Percentiles rank a stretch among this genome's conserved stretches.
phyloP scores from a whole-genome alignment of 2,329 filamentous ascomycete genomes.

The Clonostachys chloroleuca region DNA sequence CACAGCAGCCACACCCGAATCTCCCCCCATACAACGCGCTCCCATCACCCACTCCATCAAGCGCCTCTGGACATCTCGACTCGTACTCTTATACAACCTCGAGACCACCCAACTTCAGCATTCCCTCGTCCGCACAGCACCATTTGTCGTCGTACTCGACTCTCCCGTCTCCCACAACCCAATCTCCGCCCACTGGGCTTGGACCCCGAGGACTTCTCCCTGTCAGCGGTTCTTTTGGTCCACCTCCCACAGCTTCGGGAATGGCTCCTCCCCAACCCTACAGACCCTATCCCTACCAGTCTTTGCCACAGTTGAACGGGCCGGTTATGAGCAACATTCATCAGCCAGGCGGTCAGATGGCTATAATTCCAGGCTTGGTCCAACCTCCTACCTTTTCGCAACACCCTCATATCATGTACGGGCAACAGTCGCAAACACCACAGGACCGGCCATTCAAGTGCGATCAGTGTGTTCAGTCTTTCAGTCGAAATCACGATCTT shows the following conservation, averaged over 20 bases:
- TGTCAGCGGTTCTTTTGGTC: not conserved
- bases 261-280: conserved; percentile 49
- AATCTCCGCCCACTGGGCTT: not conserved
- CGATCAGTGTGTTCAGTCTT: conserved; percentile 86
- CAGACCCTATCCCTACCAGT: conserved; percentile 37
- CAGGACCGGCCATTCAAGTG: conserved; percentile 93
- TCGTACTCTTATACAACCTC: no score
- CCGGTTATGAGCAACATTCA: conserved; percentile 76
- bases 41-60: no score
- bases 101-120: no score
- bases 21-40: no score
- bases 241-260: no score
- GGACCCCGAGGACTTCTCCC: conserved; percentile 5
- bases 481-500: conserved; percentile 93
- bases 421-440: conserved; percentile 12
- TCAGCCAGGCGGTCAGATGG: conserved; percentile 68
- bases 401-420: conserved; percentile 58
- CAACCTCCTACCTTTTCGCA: not conserved
- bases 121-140: no score
- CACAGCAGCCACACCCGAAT: no score
- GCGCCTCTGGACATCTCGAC: no score
- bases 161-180: not conserved
- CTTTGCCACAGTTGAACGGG: conserved; percentile 37
- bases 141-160: not conserved
- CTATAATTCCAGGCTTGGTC: conserved; percentile 52